These are phyloP conservation scores for Aspergillus luchuensis DNA, from an alignment of 2,329 filamentous ascomycete species.

Conservation along the genomic window DNA sequence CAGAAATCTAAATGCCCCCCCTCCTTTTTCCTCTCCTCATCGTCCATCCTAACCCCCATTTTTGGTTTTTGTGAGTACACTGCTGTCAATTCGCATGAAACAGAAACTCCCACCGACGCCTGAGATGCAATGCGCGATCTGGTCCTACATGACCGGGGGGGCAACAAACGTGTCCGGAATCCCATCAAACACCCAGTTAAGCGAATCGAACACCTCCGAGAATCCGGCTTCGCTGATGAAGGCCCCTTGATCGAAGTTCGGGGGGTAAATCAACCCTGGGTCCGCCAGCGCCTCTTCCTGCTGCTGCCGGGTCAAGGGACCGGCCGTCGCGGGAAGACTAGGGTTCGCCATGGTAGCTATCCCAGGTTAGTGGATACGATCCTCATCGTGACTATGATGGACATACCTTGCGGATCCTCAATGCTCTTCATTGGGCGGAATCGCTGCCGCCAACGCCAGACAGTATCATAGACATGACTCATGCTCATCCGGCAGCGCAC, in stretches of 20 bases:
- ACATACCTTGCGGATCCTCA: slow-evolving; percentile 67
- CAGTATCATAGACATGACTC: slow-evolving; percentile 66
- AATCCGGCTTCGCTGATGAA: slow-evolving; percentile 55
- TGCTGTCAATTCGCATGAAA: background rate
- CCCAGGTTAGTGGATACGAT: slow-evolving; percentile 22
- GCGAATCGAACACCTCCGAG: slow-evolving; percentile 78
- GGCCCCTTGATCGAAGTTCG: slow-evolving; percentile 40
- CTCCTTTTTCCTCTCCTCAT: too few relatives aligned
- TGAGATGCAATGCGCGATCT: background rate
- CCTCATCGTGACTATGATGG: background rate
- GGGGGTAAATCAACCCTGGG: slow-evolving; percentile 34
- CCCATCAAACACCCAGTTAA: slow-evolving; percentile 90
- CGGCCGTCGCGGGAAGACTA: slow-evolving; percentile 33
- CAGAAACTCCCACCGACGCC: background rate
- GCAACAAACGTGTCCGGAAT: slow-evolving; percentile 64
- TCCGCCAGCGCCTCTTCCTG: slow-evolving; percentile 36
- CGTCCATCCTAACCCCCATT: too few relatives aligned
- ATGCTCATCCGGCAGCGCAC: slow-evolving; percentile 67
- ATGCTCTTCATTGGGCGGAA: slow-evolving; percentile 65
- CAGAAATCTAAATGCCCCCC: background rate
- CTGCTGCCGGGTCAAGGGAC: slow-evolving; percentile 31
- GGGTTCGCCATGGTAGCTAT: slow-evolving; percentile 38
- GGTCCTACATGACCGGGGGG: slow-evolving; percentile 36
- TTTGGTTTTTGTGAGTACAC: background rate
- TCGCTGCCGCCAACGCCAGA: slow-evolving; percentile 66